Evolutionary conservation across 1,139 yeast species (phyloP).

Genomic region (Suhomyces guaymorum): DNA sequence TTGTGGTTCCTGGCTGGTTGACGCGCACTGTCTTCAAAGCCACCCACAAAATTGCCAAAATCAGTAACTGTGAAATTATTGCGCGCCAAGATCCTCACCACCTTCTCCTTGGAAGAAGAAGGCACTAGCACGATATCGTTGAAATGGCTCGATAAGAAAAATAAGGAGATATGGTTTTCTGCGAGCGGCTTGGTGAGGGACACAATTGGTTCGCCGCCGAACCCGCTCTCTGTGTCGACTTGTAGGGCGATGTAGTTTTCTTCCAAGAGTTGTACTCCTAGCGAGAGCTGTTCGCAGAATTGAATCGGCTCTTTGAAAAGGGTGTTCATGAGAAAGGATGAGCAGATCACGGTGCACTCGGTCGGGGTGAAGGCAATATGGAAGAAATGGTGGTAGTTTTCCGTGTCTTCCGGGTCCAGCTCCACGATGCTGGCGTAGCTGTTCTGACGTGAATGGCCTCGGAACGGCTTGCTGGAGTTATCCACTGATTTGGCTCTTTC

Average conservation of each 20-base stretch:
- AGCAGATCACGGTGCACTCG: slow-evolving; percentile 58
- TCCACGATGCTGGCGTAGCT: not conserved
- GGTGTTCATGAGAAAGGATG: slow-evolving; percentile 36
- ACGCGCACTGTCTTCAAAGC: slow-evolving; percentile 1
- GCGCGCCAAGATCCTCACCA: slow-evolving; percentile 43
- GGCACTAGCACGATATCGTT: slow-evolving; percentile 70
- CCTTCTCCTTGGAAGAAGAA: slow-evolving; percentile 41
- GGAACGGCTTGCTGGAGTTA: slow-evolving; percentile 20
- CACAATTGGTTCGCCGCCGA: slow-evolving; percentile 54
- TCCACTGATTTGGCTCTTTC: slow-evolving; percentile 17
- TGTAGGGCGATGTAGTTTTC: slow-evolving; percentile 56
- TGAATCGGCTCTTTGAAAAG: slow-evolving; percentile 40
- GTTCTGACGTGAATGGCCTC: slow-evolving; percentile 1
- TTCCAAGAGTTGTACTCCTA: slow-evolving; percentile 41
- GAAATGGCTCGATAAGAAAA: slow-evolving; percentile 65
- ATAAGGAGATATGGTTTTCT: slow-evolving; percentile 56
- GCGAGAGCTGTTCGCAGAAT: slow-evolving; percentile 30
- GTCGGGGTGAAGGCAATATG: slow-evolving; percentile 58
- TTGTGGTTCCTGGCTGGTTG: no score
- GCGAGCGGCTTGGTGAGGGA: slow-evolving; percentile 63
- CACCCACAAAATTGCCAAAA: slow-evolving; percentile 30
- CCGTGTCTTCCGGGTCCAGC: slow-evolving; percentile 18
- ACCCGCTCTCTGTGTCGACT: slow-evolving; percentile 62
- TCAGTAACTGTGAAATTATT: slow-evolving; percentile 49
- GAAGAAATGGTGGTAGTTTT: slow-evolving; percentile 39